A percentile compares a stretch with the other conserved stretches of the same genome.
Evolutionary conservation across 108 stramenopile species (phyloP).

Genomic region (Pseudonitzschia pungens): DNA sequence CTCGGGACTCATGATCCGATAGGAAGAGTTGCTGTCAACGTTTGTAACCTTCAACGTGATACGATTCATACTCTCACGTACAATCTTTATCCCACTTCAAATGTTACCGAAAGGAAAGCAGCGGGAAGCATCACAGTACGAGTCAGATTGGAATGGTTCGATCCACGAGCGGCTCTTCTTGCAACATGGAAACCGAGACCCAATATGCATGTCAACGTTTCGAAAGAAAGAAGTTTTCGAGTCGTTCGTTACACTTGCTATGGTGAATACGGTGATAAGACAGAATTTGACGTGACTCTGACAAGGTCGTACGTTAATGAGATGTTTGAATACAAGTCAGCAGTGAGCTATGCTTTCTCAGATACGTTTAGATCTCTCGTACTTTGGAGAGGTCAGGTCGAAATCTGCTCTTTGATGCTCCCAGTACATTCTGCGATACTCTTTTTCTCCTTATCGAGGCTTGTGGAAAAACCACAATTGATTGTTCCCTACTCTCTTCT

Average conservation of each 20-base stretch:
- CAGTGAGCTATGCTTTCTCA: constrained; percentile 14
- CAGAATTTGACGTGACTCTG: constrained; percentile 59
- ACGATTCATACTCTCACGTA: constrained; percentile 61
- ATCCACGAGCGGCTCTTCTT: constrained; percentile 51
- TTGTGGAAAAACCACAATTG: constrained; percentile 67
- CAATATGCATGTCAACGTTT: constrained; percentile 56
- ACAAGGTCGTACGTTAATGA: constrained; percentile 73
- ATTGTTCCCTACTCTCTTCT: constrained; percentile 54
- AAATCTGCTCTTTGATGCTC: constrained; percentile 46
- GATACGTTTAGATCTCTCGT: constrained; percentile 48
- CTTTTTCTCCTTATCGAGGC: constrained; percentile 42
- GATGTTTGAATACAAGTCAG: constrained; percentile 53
- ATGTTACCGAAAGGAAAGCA: constrained; percentile 52
- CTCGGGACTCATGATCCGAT: constrained; percentile 53
- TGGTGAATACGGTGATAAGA: constrained; percentile 55
- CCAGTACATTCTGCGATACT: constrained; percentile 69
- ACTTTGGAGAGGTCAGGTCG: constrained; percentile 76
- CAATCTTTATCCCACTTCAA: constrained; percentile 50
- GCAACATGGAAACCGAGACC: constrained; percentile 44
- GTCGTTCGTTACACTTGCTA: constrained; percentile 61
- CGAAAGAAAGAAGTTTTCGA: constrained; percentile 50
- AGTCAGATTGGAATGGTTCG: constrained; percentile 50
- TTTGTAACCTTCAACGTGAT: constrained; percentile 53
- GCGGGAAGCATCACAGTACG: constrained; percentile 68
- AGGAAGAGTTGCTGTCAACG: constrained; percentile 57